These are phyloP conservation scores for Globisporangium irregulare DNA, from an alignment of 352 stramenopile genomes.

Conservation along the genomic window DNA sequence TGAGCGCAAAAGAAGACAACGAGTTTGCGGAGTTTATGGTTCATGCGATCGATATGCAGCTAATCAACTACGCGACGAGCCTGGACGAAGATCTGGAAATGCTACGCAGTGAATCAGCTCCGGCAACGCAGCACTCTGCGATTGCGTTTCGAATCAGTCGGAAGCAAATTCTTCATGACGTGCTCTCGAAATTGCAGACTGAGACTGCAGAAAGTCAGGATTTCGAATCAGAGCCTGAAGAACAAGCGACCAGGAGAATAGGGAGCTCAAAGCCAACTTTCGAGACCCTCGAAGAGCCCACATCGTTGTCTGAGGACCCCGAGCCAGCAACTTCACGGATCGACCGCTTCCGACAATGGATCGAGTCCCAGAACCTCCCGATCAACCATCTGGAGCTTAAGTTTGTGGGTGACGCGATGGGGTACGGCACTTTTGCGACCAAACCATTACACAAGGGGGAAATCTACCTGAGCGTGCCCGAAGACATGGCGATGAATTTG, in stretches of 20 bases:
- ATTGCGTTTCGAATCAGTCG: constrained; percentile 48
- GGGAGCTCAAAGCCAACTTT: not conserved
- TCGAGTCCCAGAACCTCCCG: constrained; percentile 30
- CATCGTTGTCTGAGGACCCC: not conserved
- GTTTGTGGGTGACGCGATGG: constrained; percentile 45
- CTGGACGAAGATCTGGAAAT: constrained; percentile 29
- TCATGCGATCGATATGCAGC: constrained; percentile 17
- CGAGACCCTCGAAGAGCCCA: not conserved
- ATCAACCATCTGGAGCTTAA: constrained; percentile 56
- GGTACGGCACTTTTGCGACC: constrained; percentile 65
- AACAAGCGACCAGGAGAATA: not conserved
- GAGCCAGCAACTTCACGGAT: constrained; percentile 16
- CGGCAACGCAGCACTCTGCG: constrained; percentile 16
- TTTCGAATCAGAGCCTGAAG: not conserved
- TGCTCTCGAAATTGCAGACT: constrained; percentile 16
- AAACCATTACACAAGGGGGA: constrained; percentile 52
- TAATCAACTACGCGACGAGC: constrained; percentile 38
- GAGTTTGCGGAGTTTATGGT: constrained; percentile 17
- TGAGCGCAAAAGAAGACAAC: constrained; percentile 1
- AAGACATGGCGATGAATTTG: constrained; percentile 63
- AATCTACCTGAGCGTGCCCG: constrained; percentile 80
- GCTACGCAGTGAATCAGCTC: not conserved
- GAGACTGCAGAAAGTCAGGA: not conserved
- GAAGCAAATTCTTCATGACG: constrained; percentile 46
- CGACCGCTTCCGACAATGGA: constrained; percentile 44